These are phyloP conservation scores for Aspergillus olivimuriae DNA, from an alignment of 495 filamentous ascomycete species.

Conservation along the genomic window DNA sequence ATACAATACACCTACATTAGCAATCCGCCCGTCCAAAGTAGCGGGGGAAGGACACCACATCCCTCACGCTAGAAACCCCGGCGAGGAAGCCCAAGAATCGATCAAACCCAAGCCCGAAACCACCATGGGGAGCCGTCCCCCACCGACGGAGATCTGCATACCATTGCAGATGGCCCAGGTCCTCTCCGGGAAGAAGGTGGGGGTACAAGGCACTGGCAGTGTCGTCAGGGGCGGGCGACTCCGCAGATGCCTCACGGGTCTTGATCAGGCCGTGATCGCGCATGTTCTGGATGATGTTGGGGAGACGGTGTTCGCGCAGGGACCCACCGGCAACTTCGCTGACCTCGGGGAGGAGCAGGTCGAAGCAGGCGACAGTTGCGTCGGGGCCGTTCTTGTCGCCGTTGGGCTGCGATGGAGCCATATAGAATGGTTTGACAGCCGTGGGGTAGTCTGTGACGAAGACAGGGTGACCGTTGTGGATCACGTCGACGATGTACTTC, in stretches of 20 bases:
- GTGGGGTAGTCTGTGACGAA: constrained; percentile 92
- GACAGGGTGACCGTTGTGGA: constrained; percentile 67
- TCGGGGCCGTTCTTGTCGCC: constrained; percentile 5
- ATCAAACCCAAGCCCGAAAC: constrained; percentile 93
- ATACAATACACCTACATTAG: constrained; percentile 26
- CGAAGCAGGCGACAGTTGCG: constrained; percentile 85
- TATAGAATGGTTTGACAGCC: constrained; percentile 91
- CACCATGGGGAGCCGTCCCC: constrained; percentile 92
- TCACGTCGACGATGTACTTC: constrained; percentile 67
- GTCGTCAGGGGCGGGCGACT: not conserved
- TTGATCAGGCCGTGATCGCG: constrained; percentile 49
- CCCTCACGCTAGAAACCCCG: constrained; percentile 77
- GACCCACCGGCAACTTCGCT: constrained; percentile 92
- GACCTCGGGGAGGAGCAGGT: constrained; percentile 82
- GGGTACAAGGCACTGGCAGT: constrained; percentile 21
- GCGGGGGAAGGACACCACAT: constrained; percentile 82
- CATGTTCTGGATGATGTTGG: constrained; percentile 69
- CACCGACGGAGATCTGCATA: constrained; percentile 92
- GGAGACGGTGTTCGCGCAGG: constrained; percentile 81
- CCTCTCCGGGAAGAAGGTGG: constrained; percentile 35
- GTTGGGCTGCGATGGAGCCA: constrained; percentile 54
- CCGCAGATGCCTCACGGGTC: constrained; percentile 7
- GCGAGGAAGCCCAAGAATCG: constrained; percentile 80
- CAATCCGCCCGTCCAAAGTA: constrained; percentile 91
- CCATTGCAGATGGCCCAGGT: constrained; percentile 65